Percentiles rank a stretch among this genome's conserved stretches.
These are phyloP conservation scores for Fusarium albosuccineum DNA, from an alignment of 2,329 filamentous ascomycete genomes.

Conservation along the genomic window DNA sequence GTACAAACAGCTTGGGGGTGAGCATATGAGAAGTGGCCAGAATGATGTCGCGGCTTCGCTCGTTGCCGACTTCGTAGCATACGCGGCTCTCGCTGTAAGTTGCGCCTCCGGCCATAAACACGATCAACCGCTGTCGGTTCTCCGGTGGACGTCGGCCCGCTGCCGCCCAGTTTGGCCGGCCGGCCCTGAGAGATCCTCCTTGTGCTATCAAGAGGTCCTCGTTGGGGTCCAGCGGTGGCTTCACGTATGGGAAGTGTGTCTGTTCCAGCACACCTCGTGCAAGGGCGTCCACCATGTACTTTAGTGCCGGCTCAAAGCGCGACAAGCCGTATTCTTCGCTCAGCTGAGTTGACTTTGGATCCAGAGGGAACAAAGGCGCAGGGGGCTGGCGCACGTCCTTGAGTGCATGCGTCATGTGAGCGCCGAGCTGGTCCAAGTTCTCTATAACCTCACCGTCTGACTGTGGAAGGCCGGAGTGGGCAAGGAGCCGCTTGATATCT, in stretches of 20 bases:
- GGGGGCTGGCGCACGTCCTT: constrained; percentile 80
- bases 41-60: constrained; percentile 84
- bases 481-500: constrained; percentile 86
- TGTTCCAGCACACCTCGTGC: constrained; percentile 76
- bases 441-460: constrained; percentile 79
- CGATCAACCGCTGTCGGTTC: constrained; percentile 88
- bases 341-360: constrained; percentile 65
- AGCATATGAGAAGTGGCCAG: constrained; percentile 94
- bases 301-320: constrained; percentile 85
- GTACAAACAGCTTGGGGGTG: constrained; percentile 83
- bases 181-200: constrained; percentile 85
- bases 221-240: constrained; percentile 74
- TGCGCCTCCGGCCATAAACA: constrained; percentile 95
- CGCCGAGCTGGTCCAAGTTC: constrained; percentile 87
- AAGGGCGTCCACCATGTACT: constrained; percentile 84
- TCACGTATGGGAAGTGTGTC: constrained; percentile 77
- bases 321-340: constrained; percentile 88
- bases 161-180: constrained; percentile 95
- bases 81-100: constrained; percentile 91
- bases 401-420: constrained; percentile 73
- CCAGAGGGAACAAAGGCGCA: constrained; percentile 78
- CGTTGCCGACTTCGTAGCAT: constrained; percentile 87
- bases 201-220: constrained; percentile 68
- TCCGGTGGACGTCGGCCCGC: constrained; percentile 79
- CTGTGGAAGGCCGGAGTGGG: constrained; percentile 82